Evolutionary conservation across 306 rosid species (phyloP), one percentile per base, ranked within the genome.

Genomic region (Lathyrus oleraceus): DNA sequence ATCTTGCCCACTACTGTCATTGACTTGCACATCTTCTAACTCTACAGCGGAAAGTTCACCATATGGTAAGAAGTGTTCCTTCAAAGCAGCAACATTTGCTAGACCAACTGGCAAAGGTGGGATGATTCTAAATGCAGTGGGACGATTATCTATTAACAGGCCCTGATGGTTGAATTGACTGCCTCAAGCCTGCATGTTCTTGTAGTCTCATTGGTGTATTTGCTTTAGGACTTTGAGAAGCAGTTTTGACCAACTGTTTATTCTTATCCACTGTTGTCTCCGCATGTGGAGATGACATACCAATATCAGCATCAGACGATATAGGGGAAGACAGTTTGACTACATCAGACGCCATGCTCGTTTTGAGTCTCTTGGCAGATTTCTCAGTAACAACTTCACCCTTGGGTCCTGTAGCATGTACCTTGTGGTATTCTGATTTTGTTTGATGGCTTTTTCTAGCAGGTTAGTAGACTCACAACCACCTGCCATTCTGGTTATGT

Each of bases 71-170:
- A 92, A 90, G 81, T 92, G 98, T 66, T 88, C 91, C 84, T 84
- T 90, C 81, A 92, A 67, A 39, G 66, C 81, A 78, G 76, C 82
- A 84, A 78, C 98, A 81, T 81, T 84, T 45, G 90, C 84, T 74
- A 93, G 78, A 79, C 91, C 93, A 38, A 63, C 69, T 6, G 96
- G 96, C 79, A 93, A 85, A 69, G 96, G 96, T 8, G 96, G 85
- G 68, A 81, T 65, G 83, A 92, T 81, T 81, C 77, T 88, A 81
- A 92, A 92, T 67, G 84, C 88, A 48, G 91, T 72, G 39, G 95
- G 90, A 69, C 89, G 95, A 63, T 90, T 85, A 75, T 81, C 91
- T 83, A 71, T 88, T 90, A 65, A 78, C 72, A 79, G 85, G 79
- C 69, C 78, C 73, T 67, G 67, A 65, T 52, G 88, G 85, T 65